phyloP scores from a whole-genome alignment of 2,329 filamentous ascomycete species.

The Fusarium continuum region DNA sequence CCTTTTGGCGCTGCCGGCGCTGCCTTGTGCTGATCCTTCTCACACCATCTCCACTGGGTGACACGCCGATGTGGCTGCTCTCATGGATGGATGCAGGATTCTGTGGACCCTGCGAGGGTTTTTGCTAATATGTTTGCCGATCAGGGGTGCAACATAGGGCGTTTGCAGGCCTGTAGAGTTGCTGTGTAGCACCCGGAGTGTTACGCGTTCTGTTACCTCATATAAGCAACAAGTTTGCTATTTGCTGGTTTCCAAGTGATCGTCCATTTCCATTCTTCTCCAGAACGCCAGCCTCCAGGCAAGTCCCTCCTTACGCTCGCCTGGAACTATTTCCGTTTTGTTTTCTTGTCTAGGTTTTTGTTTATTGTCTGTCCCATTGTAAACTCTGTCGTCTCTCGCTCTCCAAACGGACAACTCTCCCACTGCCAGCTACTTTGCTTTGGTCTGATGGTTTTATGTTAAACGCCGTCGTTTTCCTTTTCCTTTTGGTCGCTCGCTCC shows the following conservation, averaged over 20 bases:
- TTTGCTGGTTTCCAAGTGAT: constrained; percentile 5
- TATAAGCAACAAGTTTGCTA: constrained; percentile 9
- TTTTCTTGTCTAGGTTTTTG: constrained; percentile 6
- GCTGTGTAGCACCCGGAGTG: constrained; percentile 6
- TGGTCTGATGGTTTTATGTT: constrained; percentile 6
- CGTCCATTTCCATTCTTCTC: background rate
- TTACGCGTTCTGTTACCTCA: constrained; percentile 32
- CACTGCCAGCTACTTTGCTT: background rate
- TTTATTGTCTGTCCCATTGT: background rate
- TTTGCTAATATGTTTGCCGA: constrained; percentile 12
- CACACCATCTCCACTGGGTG: constrained; percentile 1
- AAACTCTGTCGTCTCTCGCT: constrained; percentile 1
- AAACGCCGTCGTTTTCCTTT: background rate
- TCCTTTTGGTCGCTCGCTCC: constrained; percentile 14
- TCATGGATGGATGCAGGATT: background rate
- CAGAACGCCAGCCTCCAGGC: background rate
- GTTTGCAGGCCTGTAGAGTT: constrained; percentile 8
- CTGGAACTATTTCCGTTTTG: constrained; percentile 1
- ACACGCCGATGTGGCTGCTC: constrained; percentile 11
- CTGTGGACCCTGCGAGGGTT: constrained; percentile 16
- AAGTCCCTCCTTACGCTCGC: constrained; percentile 31
- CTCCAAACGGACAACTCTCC: background rate
- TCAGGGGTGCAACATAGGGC: constrained; percentile 15
- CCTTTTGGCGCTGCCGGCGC: constrained; percentile 8
- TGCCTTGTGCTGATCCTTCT: constrained; percentile 3